Evolutionary conservation across 129 eudicot species (phyloP).

Genomic region (Flaveria bidentis): DNA sequence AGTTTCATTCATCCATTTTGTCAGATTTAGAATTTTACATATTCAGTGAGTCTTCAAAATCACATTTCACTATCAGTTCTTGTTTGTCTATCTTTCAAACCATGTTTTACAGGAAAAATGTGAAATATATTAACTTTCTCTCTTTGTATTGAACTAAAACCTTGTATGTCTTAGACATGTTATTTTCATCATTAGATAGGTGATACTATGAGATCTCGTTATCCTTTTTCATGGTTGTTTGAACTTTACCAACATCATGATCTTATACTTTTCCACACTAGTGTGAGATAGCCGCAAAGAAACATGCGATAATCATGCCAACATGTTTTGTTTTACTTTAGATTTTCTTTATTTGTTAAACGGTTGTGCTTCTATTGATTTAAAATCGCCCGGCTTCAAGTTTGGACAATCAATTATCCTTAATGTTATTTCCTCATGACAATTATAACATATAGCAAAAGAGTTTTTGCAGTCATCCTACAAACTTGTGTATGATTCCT

Average conservation of each 20-base stretch:
- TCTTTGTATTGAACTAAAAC: background rate
- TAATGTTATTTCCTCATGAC: too few species aligned
- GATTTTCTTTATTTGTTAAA: too few species aligned
- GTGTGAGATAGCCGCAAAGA: too few species aligned
- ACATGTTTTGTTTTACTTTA: too few species aligned
- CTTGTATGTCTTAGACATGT: background rate
- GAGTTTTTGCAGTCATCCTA: too few species aligned
- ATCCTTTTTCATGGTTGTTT: background rate
- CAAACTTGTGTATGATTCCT: too few species aligned
- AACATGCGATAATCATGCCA: too few species aligned
- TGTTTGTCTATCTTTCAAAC: background rate
- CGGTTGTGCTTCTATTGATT: too few species aligned
- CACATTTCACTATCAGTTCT: background rate
- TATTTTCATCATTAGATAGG: background rate
- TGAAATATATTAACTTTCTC: background rate
- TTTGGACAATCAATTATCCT: too few species aligned
- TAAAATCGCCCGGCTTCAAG: too few species aligned
- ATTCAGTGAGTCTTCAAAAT: background rate
- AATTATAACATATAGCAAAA: too few species aligned
- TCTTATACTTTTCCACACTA: too few species aligned
- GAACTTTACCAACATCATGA: background rate
- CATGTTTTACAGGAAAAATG: background rate
- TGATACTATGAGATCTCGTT: background rate
- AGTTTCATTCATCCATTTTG: conserved; percentile 13
- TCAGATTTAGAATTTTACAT: background rate